Base-by-base conservation (phyloP, 2,329 filamentous ascomycete species). In the Aureobasidium melanogenum region DNA sequence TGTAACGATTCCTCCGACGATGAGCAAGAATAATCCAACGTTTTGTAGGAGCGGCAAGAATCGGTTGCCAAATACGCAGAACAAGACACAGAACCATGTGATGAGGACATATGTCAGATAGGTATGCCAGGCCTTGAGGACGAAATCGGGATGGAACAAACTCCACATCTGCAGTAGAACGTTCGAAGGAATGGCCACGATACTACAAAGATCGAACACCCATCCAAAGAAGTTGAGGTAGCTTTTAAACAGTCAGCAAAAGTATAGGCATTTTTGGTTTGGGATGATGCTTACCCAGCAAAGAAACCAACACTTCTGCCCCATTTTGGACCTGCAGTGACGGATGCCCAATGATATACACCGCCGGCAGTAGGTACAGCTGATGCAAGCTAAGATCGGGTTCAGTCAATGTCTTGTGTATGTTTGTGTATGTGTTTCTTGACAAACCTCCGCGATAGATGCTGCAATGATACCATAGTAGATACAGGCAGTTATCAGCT, bases 121-220 rank as follows among this genome's bases (percentile, higher is more conserved):
- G 36, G 83, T 77, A 62, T 85, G 81, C 84, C 84, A 87, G 34
- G 79, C 67, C 63, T 82, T 64, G 17, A 77, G 72, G 12, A 72
- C 71, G 60, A 83, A 84, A 6, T 72, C 79, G 1, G 78, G 77
- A 67, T 86, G 80, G 72, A 82, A 84, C 30, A 83, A 71, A 6
- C 78, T 76, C 69, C 86, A 87, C 78, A 87, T 82, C 66, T 82
- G 80, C 19, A 87, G 80, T 14, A 80, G 72, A 65, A 85, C 79
- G 67, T 86, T 85, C 64, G 79, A 80, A 5, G 83, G 76, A 62
- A 87, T 84, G 61, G 80, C 77, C 17, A 80, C 74, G 67, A 86
- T 81, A 1, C 82, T 82, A 4, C 83, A 82, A 6, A 84, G 76
- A 64, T 82, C 83, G 62, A 86, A 84, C 64, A 86, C 80, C 84